Evolutionary conservation across 2,329 filamentous ascomycete species (phyloP), one percentile per base, ranked within the genome.

Genomic region (Alternaria sp.): DNA sequence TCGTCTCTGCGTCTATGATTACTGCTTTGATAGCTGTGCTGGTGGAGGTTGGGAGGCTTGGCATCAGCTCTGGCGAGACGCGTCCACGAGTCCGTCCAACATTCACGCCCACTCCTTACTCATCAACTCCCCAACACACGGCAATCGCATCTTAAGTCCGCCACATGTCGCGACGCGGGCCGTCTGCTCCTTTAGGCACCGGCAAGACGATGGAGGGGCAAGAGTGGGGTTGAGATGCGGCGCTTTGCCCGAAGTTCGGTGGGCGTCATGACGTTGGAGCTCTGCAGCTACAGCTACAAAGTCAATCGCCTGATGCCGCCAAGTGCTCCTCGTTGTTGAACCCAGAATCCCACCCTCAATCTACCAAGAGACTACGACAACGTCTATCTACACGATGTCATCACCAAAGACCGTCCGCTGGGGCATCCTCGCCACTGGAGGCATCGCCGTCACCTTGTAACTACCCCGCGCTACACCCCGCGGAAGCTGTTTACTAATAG

Each of bases 401-500:
- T 66, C 76, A 19, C 77, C 79, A 17, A 77, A 79, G 65, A 79
- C 74, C 5, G 69, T 81, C 30, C 79, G 79, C 51, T 82, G 80
- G 80, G 81, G 83, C 54, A 85, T 85, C 64, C 79, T 85, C 25
- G 83, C 82, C 10, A 84, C 83, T 4, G 83, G 83, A 65, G 82
- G 80, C 61, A 85, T 85, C 60, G 83, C 83, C 46, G 69, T 81
- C 64, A 82, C 81, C 57, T 85, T 80, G 78, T 78, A 65, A 62
- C 67, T 72, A 63, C 70, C 70, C 69, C 69, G 66, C 69, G 40
- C 60, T 44, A 50, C 50, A 50, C 58, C 59, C 67, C 62, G 46
- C 68, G 15, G 52, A 15, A 64, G 59, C 54, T 59, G 49, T 58
- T 52, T 21, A 50, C 56, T 70, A 9, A 66, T 26, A 54, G 15